phyloP scores from a whole-genome alignment of 768 basidiomycete species.

The Pulveroboletus sp. region DNA sequence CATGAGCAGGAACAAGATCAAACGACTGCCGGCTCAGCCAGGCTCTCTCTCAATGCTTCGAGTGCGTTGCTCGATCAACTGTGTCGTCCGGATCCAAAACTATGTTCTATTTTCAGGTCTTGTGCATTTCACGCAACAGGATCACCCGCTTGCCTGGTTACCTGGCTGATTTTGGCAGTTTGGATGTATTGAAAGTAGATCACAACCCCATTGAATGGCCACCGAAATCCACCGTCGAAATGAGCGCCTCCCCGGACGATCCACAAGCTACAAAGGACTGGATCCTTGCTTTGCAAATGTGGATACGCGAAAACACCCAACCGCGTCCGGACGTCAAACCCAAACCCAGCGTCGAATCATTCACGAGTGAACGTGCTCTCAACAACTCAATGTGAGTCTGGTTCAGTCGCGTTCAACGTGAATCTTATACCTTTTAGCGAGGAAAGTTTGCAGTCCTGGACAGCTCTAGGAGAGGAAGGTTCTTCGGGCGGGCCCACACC shows the following conservation, averaged over 20 bases:
- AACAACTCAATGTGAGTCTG: constrained; percentile 33
- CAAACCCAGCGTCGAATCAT: constrained; percentile 48
- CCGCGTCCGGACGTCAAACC: constrained; percentile 29
- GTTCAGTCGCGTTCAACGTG: neutral
- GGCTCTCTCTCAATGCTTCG: constrained; percentile 76
- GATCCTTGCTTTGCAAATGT: constrained; percentile 68
- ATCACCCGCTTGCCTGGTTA: constrained; percentile 78
- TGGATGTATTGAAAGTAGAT: constrained; percentile 83
- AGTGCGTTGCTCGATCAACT: constrained; percentile 38
- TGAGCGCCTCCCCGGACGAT: constrained; percentile 39
- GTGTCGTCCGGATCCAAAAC: constrained; percentile 1
- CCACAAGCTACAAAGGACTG: constrained; percentile 63
- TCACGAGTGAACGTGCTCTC: constrained; percentile 40
- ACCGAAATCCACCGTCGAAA: constrained; percentile 54
- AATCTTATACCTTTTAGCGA: constrained; percentile 29
- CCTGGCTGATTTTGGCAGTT: constrained; percentile 63
- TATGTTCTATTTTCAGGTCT: constrained; percentile 51
- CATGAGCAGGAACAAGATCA: constrained; percentile 89
- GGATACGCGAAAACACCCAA: constrained; percentile 60
- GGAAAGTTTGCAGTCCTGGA: constrained; percentile 44
- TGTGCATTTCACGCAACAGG: constrained; percentile 85
- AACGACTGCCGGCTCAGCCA: constrained; percentile 71
- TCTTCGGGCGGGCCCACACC: constrained; percentile 39
- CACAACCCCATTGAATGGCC: constrained; percentile 97
- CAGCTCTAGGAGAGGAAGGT: constrained; percentile 37